Evolutionary conservation across 1,139 yeast genomes (phyloP).

Genomic region (Sugiyamaella grinbergsii): DNA sequence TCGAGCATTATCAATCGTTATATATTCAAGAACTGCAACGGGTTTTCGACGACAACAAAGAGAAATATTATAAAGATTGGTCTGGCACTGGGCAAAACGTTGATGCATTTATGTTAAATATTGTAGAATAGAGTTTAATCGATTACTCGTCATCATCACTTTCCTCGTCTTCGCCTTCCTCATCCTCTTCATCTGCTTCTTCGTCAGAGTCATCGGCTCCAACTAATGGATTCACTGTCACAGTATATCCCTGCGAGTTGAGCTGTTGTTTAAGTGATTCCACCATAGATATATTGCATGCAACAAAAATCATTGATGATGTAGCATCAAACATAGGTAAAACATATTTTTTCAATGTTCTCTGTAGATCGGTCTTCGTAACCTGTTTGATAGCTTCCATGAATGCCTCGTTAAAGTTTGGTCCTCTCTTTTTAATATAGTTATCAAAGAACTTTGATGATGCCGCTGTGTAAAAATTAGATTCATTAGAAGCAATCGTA

Average conservation of each 20-base stretch:
- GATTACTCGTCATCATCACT: conserved; percentile 18
- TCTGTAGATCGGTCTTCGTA: conserved; percentile 57
- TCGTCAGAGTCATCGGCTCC: conserved; percentile 43
- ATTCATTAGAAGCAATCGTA: conserved; percentile 64
- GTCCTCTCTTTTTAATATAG: conserved; percentile 69
- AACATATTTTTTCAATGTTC: conserved; percentile 56
- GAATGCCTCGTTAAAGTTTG: conserved; percentile 53
- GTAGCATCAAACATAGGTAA: conserved; percentile 55
- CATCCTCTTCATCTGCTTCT: conserved; percentile 39
- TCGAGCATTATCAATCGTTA: conserved; percentile 70
- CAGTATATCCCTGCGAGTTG: conserved; percentile 58
- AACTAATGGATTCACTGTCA: conserved; percentile 56
- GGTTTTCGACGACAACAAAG: conserved; percentile 71
- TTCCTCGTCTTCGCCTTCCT: conserved; percentile 32
- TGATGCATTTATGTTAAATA: conserved; percentile 24
- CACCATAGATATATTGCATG: conserved; percentile 70
- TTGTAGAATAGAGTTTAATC: conserved; percentile 31
- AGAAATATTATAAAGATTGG: conserved; percentile 44
- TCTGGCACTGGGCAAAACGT: conserved; percentile 20
- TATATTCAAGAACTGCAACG: conserved; percentile 69
- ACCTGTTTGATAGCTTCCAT: conserved; percentile 44
- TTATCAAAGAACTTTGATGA: conserved; percentile 64
- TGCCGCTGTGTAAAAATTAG: conserved; percentile 61
- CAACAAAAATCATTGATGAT: conserved; percentile 62
- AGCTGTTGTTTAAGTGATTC: conserved; percentile 54